Percentiles rank a stretch among this genome's conserved stretches.
These are phyloP conservation scores for Logfia minima DNA, from an alignment of 129 eudicot genomes.

Conservation along the genomic window DNA sequence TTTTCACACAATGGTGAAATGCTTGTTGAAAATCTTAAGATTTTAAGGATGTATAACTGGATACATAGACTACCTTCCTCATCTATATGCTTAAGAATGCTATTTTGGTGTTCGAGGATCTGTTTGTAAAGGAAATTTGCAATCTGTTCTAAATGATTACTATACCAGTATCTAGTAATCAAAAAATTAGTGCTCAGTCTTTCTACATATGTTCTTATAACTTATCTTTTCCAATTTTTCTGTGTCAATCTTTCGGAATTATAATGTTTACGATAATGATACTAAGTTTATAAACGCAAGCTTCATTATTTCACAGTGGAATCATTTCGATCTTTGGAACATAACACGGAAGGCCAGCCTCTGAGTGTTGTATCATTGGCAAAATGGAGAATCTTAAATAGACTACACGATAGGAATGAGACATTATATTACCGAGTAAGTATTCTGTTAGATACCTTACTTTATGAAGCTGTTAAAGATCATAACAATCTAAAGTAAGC, in stretches of 20 bases:
- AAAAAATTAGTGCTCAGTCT: neutral
- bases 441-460: conserved; percentile 24
- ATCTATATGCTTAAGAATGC: too few relatives aligned
- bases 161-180: neutral
- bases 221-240: neutral
- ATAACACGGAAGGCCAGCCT: conserved; percentile 80
- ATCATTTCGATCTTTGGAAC: conserved; percentile 84
- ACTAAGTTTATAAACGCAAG: conserved; percentile 14
- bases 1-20: conserved; percentile 6
- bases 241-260: neutral
- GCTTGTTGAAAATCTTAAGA: neutral
- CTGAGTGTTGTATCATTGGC: conserved; percentile 60
- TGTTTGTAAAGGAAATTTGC: too few relatives aligned
- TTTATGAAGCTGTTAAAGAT: conserved; percentile 4
- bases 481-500: conserved; percentile 12
- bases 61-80: too few relatives aligned
- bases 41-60: too few relatives aligned
- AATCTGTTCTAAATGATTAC: neutral
- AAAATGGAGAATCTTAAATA: conserved; percentile 97
- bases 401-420: conserved; percentile 97
- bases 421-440: conserved; percentile 95
- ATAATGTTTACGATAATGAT: neutral
- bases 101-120: too few relatives aligned
- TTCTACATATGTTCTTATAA: neutral
- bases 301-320: conserved; percentile 56